Conservation (phyloP, 495 filamentous ascomycete species). For the Xylaria flabelliformis region DNA sequence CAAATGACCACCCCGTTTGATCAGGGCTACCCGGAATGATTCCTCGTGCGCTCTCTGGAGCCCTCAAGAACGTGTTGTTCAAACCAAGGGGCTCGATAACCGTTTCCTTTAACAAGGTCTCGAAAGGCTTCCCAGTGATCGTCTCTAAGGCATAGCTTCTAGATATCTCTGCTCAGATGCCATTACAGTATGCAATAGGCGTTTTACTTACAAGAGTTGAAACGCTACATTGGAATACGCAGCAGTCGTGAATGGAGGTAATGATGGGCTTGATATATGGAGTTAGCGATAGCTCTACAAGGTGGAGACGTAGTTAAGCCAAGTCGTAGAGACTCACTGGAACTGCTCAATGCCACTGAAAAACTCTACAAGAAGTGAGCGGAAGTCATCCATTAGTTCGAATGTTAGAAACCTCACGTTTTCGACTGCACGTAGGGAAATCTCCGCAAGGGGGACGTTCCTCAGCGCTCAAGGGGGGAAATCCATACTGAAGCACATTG, state of each 20-base stretch:
- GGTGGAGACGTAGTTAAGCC: not conserved
- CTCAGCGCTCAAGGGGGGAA: constrained; percentile 48
- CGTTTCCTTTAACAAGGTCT: constrained; percentile 47
- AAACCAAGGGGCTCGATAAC: constrained; percentile 54
- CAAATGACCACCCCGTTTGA: constrained; percentile 43
- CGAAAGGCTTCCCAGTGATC: constrained; percentile 46
- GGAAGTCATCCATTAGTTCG: not conserved
- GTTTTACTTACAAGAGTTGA: constrained; percentile 43
- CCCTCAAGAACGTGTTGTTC: constrained; percentile 46
- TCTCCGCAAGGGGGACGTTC: constrained; percentile 54
- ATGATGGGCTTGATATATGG: constrained; percentile 37
- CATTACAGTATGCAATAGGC: not conserved
- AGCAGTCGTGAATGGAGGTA: constrained; percentile 44
- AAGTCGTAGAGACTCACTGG: constrained; percentile 30
- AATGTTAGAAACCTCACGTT: constrained; percentile 36
- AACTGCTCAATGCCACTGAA: constrained; percentile 42
- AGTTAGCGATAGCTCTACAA: not conserved
- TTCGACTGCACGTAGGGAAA: constrained; percentile 45
- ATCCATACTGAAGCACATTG: constrained; percentile 43
- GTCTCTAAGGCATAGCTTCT: constrained; percentile 51
- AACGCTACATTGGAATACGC: constrained; percentile 53
- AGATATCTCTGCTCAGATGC: not conserved
- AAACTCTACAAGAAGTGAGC: constrained; percentile 42
- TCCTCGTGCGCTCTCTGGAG: constrained; percentile 41
- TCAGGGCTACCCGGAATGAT: constrained; percentile 45